A percentile compares a stretch with the other conserved stretches of the same genome.
phyloP scores from a whole-genome alignment of 306 rosid species.

The Inga leiocalycina region DNA sequence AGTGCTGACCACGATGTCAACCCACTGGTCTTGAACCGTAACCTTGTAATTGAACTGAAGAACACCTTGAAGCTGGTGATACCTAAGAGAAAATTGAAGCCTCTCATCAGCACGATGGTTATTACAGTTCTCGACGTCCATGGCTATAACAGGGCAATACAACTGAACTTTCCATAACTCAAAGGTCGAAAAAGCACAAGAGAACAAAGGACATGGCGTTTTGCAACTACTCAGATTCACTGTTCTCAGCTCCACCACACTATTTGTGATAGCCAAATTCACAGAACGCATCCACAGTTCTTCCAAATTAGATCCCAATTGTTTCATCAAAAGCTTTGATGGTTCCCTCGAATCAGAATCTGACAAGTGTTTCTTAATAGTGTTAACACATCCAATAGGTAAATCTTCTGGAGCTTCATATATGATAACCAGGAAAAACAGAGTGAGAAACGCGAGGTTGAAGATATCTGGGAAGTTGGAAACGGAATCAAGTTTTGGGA shows the following conservation, averaged over 20 bases:
- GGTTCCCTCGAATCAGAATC: conserved; percentile 52
- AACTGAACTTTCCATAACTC: conserved; percentile 90
- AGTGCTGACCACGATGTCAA: conserved; percentile 62
- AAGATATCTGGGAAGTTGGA: conserved; percentile 57
- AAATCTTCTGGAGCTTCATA: conserved; percentile 78
- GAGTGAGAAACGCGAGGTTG: conserved; percentile 67
- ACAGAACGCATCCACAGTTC: conserved; percentile 93
- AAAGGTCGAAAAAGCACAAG: conserved; percentile 61
- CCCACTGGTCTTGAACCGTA: conserved; percentile 60
- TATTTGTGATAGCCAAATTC: conserved; percentile 85
- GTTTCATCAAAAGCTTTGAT: conserved; percentile 64
- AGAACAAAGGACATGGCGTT: conserved; percentile 77
- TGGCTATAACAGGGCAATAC: conserved; percentile 81
- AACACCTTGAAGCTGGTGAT: conserved; percentile 91
- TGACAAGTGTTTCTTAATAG: conserved; percentile 49
- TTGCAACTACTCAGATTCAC: conserved; percentile 31
- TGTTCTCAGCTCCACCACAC: conserved; percentile 68
- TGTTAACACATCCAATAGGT: conserved; percentile 55
- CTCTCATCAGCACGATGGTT: conserved; percentile 64
- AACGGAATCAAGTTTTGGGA: conserved; percentile 50
- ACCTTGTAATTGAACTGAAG: conserved; percentile 80
- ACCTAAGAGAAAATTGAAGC: conserved; percentile 72
- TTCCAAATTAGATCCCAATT: conserved; percentile 78
- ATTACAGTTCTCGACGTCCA: conserved; percentile 60
- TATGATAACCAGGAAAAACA: conserved; percentile 72